A percentile compares a stretch with the other conserved stretches of the same genome.
Conservation (phyloP, 805 yeast genomes). For the Hanseniaspora pseudoguilliermondii region DNA sequence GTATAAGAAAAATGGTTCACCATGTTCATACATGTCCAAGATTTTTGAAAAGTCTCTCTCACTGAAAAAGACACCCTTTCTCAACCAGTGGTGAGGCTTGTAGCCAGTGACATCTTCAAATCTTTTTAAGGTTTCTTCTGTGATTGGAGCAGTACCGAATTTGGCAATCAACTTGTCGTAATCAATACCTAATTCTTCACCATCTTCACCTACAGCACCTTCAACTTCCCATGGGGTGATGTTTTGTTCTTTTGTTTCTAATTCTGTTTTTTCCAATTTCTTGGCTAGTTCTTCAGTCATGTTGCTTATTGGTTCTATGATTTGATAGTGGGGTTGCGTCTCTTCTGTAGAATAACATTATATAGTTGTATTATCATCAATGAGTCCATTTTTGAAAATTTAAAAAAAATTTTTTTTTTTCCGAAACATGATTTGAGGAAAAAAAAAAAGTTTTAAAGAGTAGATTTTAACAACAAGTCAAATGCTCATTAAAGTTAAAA, state of each 20-base stretch:
- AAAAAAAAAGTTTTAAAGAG: too few relatives aligned
- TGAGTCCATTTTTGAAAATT: neutral
- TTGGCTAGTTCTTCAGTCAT: constrained; percentile 17
- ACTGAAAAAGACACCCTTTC: constrained; percentile 83
- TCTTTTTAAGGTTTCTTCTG: constrained; percentile 56
- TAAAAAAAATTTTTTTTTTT: too few relatives aligned
- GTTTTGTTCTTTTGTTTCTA: constrained; percentile 34
- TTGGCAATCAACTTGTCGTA: constrained; percentile 75
- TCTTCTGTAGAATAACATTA: neutral
- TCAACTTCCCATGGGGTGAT: constrained; percentile 98
- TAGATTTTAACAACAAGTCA: too few relatives aligned
- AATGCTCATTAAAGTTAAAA: too few relatives aligned
- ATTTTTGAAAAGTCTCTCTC: constrained; percentile 74
- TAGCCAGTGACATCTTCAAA: constrained; percentile 77
- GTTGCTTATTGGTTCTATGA: neutral
- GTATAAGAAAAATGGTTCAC: constrained; percentile 87
- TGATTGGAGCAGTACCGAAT: constrained; percentile 73
- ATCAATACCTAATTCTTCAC: constrained; percentile 80
- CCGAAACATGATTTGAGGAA: too few relatives aligned
- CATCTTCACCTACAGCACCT: constrained; percentile 87
- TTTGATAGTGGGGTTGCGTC: neutral
- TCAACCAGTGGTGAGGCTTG: constrained; percentile 78
- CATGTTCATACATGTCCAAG: constrained; percentile 81
- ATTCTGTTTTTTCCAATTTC: constrained; percentile 15
- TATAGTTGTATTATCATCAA: neutral